Evolutionary conservation across 768 basidiomycete species (phyloP).

Genomic region (Gloeostereum incarnatum): DNA sequence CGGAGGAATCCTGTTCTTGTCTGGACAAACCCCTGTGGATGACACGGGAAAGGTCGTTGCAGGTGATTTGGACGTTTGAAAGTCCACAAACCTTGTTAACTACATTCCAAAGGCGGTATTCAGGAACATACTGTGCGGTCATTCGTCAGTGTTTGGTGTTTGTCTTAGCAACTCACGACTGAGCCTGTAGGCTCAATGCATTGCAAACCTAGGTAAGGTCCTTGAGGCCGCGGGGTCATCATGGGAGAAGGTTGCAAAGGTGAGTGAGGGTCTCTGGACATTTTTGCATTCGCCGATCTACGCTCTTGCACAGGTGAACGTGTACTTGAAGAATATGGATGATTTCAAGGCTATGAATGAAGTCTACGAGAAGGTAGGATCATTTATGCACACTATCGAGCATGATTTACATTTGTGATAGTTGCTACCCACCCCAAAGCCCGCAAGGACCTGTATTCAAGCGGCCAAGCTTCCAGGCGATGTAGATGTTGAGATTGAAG

Average conservation of each 20-base stretch:
- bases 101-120: conserved; percentile 33
- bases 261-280: neutral
- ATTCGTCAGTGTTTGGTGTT: neutral
- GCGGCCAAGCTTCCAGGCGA: conserved; percentile 59
- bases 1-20: conserved; percentile 50
- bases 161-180: neutral
- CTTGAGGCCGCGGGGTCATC: conserved; percentile 45
- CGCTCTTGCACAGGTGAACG: conserved; percentile 29
- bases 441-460: conserved; percentile 70
- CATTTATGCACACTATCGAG: neutral
- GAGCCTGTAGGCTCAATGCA: conserved; percentile 40
- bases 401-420: conserved; percentile 10
- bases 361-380: conserved; percentile 39
- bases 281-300: neutral
- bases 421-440: conserved; percentile 50
- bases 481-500: conserved; percentile 69
- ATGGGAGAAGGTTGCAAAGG: conserved; percentile 47
- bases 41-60: conserved; percentile 27
- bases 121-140: conserved; percentile 46
- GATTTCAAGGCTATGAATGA: conserved; percentile 50
- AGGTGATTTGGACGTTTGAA: neutral
- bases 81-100: neutral
- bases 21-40: conserved; percentile 49
- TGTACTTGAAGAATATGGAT: conserved; percentile 54
- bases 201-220: conserved; percentile 44